Evolutionary conservation across 1,284 basidiomycete species (phyloP).

Genomic region (Ceratobasidium sp.): DNA sequence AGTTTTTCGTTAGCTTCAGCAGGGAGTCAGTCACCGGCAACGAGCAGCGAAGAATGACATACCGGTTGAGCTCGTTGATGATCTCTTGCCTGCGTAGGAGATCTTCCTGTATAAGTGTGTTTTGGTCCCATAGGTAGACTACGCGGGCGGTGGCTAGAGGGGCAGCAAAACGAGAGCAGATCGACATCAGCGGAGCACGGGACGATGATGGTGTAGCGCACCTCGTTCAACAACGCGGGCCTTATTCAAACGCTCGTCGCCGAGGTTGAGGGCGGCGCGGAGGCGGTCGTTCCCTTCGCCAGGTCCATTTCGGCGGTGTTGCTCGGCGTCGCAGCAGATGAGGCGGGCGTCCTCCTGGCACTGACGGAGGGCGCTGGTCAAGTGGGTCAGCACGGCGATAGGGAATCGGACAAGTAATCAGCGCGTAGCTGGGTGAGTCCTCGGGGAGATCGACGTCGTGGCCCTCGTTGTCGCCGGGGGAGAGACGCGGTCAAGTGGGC

Average conservation of each 20-base stretch:
- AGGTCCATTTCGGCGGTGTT: slow-evolving; percentile 41
- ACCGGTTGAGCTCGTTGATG: slow-evolving; percentile 40
- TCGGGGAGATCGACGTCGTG: slow-evolving; percentile 17
- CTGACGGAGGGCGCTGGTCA: slow-evolving; percentile 26
- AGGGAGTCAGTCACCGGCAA: neutral
- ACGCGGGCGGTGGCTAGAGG: slow-evolving; percentile 42
- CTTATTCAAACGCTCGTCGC: slow-evolving; percentile 43
- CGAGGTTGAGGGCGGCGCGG: slow-evolving; percentile 35
- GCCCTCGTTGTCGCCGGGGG: neutral
- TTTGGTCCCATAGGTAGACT: slow-evolving; percentile 39
- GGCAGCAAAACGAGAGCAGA: slow-evolving; percentile 34
- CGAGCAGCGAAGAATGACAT: neutral
- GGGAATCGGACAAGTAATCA: neutral
- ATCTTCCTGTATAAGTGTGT: slow-evolving; percentile 28
- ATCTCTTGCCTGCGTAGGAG: slow-evolving; percentile 33
- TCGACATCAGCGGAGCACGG: slow-evolving; percentile 8
- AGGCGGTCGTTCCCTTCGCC: slow-evolving; percentile 43
- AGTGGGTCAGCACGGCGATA: neutral
- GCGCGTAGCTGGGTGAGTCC: slow-evolving; percentile 19
- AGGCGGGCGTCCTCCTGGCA: slow-evolving; percentile 43
- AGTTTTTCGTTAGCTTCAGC: slow-evolving; percentile 38
- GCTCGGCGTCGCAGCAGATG: slow-evolving; percentile 45
- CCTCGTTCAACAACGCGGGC: slow-evolving; percentile 43
- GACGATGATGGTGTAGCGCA: neutral
- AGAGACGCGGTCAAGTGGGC: slow-evolving; percentile 40